Evolutionary conservation across 208 protist species (phyloP).

Genomic region (Acanthamoeba lugdunensis): DNA sequence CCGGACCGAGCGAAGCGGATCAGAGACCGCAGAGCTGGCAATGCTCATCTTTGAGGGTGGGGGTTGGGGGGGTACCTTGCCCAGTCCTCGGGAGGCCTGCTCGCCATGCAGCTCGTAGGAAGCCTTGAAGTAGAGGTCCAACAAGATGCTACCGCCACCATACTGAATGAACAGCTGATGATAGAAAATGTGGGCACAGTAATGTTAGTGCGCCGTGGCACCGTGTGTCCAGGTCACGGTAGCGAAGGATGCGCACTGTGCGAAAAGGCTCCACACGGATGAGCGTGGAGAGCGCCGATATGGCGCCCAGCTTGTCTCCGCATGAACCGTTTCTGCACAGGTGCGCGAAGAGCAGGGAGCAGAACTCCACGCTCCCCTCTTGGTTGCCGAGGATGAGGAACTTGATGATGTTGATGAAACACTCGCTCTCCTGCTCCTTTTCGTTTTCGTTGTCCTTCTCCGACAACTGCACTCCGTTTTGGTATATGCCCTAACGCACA

Average conservation of each 20-base stretch:
- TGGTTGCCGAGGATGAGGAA: slow-evolving; percentile 37
- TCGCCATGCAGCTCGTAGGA: slow-evolving; percentile 47
- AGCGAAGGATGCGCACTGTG: neutral
- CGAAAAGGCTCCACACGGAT: slow-evolving; percentile 35
- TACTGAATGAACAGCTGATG: slow-evolving; percentile 50
- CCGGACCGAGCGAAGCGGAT: too few species aligned
- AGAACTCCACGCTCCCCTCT: slow-evolving; percentile 49
- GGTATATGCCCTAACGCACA: neutral
- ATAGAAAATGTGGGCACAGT: too few species aligned
- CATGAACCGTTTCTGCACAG: neutral
- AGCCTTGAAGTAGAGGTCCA: slow-evolving; percentile 47
- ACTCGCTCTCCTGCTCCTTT: slow-evolving; percentile 3
- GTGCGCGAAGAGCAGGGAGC: slow-evolving; percentile 18
- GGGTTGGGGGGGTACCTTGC: neutral
- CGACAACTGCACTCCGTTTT: neutral
- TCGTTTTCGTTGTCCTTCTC: neutral
- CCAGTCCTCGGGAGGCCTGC: neutral
- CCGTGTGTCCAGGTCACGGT: too few species aligned
- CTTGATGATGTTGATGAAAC: slow-evolving; percentile 48
- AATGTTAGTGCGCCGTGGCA: neutral
- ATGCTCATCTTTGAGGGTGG: too few species aligned
- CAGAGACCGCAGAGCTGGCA: too few species aligned
- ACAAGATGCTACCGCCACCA: slow-evolving; percentile 6
- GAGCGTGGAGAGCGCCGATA: slow-evolving; percentile 18
- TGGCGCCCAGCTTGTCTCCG: slow-evolving; percentile 37